These are phyloP conservation scores for Casuarina cunninghamiana DNA, from an alignment of 306 rosid species.

Conservation along the genomic window DNA sequence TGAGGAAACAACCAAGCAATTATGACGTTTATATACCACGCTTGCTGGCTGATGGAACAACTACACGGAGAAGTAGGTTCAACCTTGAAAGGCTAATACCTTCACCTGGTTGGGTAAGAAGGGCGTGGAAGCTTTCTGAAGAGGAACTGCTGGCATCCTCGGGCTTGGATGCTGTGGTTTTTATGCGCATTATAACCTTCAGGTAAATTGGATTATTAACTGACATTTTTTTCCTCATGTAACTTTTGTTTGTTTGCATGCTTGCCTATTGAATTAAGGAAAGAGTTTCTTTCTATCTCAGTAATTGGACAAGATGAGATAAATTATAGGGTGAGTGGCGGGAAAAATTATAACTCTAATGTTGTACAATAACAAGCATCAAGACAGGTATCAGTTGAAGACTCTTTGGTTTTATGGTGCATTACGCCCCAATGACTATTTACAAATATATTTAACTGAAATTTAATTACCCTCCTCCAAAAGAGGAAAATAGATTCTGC, in stretches of 20 bases:
- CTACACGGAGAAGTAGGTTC: constrained; percentile 48
- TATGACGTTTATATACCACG: constrained; percentile 74
- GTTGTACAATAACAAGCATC: background rate
- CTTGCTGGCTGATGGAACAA: constrained; percentile 64
- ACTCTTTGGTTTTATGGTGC: background rate
- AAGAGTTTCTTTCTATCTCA: background rate
- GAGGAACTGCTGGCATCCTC: constrained; percentile 64
- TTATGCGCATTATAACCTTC: constrained; percentile 74
- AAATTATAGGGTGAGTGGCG: background rate
- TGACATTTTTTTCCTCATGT: background rate
- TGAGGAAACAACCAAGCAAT: constrained; percentile 78
- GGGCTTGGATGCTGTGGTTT: constrained; percentile 84
- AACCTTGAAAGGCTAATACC: constrained; percentile 77
- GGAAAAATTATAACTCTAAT: background rate
- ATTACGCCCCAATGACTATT: background rate
- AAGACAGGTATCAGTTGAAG: background rate
- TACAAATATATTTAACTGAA: background rate
- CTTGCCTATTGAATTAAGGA: background rate
- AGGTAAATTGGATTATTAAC: constrained; percentile 41
- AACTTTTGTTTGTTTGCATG: background rate
- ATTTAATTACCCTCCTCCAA: too few species aligned
- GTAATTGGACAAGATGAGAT: background rate
- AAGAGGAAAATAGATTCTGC: too few species aligned
- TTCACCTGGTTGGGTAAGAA: constrained; percentile 71
- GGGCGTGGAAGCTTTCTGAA: constrained; percentile 82